Conservation (phyloP, 805 yeast species). For the Metschnikowia hibisci region DNA sequence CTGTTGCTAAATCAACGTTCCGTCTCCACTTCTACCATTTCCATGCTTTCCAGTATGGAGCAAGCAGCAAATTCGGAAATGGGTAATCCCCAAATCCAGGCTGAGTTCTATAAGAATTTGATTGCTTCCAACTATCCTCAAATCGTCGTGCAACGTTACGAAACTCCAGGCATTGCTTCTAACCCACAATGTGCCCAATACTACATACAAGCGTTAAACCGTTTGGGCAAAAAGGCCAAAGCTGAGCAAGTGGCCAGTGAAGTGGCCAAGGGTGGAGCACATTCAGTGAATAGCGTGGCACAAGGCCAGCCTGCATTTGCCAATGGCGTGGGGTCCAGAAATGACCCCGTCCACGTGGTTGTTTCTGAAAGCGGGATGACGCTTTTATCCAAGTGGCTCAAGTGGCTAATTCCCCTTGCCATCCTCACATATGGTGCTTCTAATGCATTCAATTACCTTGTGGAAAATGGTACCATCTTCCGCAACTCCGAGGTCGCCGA, state of each 20-base stretch:
- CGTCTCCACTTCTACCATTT: slow-evolving; percentile 27
- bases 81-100: slow-evolving; percentile 68
- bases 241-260: slow-evolving; percentile 58
- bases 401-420: slow-evolving; percentile 82
- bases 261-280: slow-evolving; percentile 7
- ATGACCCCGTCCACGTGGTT: slow-evolving; percentile 91
- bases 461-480: slow-evolving; percentile 79
- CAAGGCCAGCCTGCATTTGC: slow-evolving; percentile 24
- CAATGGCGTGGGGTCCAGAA: slow-evolving; percentile 53
- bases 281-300: slow-evolving; percentile 5
- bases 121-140: slow-evolving; percentile 88
- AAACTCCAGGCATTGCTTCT: slow-evolving; percentile 87
- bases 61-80: slow-evolving; percentile 80
- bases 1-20: slow-evolving; percentile 1
- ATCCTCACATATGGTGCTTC: slow-evolving; percentile 77
- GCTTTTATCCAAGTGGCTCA: slow-evolving; percentile 78
- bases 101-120: slow-evolving; percentile 73
- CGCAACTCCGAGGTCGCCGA: slow-evolving; percentile 70
- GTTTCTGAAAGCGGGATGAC: slow-evolving; percentile 82
- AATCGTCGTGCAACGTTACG: slow-evolving; percentile 89
- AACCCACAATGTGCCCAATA: slow-evolving; percentile 73
- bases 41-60: slow-evolving; percentile 50
- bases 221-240: slow-evolving; percentile 71
- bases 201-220: slow-evolving; percentile 76
- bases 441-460: slow-evolving; percentile 69